phyloP scores from a whole-genome alignment of 108 stramenopile species.

The Pelagomonas calceolata region DNA sequence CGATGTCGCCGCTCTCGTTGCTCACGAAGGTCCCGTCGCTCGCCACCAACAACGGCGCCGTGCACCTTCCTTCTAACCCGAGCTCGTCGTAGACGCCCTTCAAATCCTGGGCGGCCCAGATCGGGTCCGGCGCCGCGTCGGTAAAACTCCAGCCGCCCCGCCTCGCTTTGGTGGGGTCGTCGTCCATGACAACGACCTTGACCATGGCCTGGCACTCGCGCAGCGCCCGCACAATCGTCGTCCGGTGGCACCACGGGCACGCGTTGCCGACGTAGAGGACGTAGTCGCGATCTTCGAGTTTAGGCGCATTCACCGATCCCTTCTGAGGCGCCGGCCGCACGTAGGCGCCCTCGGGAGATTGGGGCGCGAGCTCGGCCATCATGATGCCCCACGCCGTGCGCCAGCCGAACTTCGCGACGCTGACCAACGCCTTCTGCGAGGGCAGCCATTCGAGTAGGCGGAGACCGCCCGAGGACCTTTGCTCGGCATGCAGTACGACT shows the following conservation, averaged over 20 bases:
- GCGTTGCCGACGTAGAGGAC: slow-evolving; percentile 34
- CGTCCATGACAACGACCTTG: slow-evolving; percentile 23
- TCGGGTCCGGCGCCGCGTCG: neutral
- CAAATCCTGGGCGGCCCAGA: neutral
- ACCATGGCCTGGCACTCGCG: slow-evolving; percentile 17
- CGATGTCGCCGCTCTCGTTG: slow-evolving; percentile 13
- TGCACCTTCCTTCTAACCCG: neutral
- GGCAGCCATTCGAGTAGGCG: neutral
- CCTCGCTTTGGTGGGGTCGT: neutral
- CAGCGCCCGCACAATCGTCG: slow-evolving; percentile 19
- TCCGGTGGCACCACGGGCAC: slow-evolving; percentile 42
- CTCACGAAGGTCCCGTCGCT: neutral
- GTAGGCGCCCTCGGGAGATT: neutral
- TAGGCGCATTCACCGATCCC: neutral
- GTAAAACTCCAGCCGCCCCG: neutral
- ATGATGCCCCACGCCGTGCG: neutral
- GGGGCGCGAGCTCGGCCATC: neutral
- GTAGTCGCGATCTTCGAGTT: slow-evolving; percentile 18
- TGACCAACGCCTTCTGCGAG: neutral
- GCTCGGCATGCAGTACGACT: too few relatives aligned
- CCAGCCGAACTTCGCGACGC: neutral
- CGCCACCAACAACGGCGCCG: slow-evolving; percentile 7
- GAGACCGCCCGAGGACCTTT: neutral
- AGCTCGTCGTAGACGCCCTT: neutral
- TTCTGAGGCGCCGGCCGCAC: neutral